Conservation (phyloP, 163 green algal genomes). For the Chloromonas sp. region DNA sequence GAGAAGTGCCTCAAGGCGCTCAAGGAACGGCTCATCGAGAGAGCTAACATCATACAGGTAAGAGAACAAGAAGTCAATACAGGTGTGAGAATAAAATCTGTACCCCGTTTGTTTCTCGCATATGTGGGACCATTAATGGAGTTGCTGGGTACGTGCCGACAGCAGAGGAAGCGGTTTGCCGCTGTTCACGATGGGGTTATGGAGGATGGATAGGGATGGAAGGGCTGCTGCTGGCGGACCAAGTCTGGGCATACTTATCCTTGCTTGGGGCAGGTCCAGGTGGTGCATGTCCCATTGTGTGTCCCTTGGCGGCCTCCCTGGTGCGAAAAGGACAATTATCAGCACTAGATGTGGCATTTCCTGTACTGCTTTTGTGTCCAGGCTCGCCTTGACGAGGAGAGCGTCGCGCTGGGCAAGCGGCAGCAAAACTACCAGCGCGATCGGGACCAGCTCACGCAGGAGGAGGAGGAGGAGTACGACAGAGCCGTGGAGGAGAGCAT, state of each 20-base stretch:
- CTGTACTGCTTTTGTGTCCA: conserved; percentile 10
- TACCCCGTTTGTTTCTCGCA: not conserved
- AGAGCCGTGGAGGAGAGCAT: conserved; percentile 57
- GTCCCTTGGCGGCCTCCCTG: no score
- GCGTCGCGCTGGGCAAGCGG: conserved; percentile 56
- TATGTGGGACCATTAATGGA: not conserved
- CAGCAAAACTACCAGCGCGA: conserved; percentile 74
- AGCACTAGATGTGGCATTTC: no score
- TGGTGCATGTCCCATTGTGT: no score
- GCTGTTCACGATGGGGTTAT: no score
- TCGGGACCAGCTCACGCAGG: conserved; percentile 62
- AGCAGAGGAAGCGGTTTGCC: no score
- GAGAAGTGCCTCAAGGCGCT: conserved; percentile 72
- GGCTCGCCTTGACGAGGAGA: conserved; percentile 75
- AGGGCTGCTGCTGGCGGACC: no score
- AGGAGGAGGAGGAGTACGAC: conserved; percentile 81
- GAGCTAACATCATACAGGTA: conserved; percentile 81
- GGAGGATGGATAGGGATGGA: no score
- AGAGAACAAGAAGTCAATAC: not conserved
- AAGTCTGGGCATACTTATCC: no score
- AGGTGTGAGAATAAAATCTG: no score
- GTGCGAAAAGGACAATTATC: no score
- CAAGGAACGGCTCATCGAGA: conserved; percentile 80
- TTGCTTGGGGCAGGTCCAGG: no score
- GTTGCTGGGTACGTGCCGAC: no score